Conservation (phyloP, 176 grass and related monocot genomes). For the Neostapfia colusana region DNA sequence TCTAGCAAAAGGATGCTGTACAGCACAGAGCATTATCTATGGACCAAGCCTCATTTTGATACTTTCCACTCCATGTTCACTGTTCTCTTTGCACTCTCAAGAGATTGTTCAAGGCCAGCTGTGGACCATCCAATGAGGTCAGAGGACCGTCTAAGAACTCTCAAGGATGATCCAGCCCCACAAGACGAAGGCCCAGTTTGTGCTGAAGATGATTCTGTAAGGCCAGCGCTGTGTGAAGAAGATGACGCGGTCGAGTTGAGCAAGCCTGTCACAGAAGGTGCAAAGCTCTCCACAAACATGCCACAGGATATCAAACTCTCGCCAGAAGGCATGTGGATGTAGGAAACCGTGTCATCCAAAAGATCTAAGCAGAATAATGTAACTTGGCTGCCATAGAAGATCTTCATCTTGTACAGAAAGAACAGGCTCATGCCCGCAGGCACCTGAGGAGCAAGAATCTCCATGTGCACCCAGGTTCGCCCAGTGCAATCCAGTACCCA, state of each 20-base stretch:
- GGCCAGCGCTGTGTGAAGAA: neutral
- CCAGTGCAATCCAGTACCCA: constrained; percentile 26
- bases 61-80: constrained; percentile 42
- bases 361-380: constrained; percentile 40
- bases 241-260: constrained; percentile 17
- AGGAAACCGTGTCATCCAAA: constrained; percentile 29
- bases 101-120: constrained; percentile 6
- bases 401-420: constrained; percentile 43
- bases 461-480: constrained; percentile 30
- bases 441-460: neutral
- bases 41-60: neutral
- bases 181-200: too few species aligned
- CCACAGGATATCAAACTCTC: constrained; percentile 43
- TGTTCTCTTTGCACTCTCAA: constrained; percentile 24
- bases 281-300: constrained; percentile 53
- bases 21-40: constrained; percentile 3
- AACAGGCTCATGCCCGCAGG: constrained; percentile 29
- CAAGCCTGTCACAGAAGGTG: constrained; percentile 26
- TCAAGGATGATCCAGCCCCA: neutral
- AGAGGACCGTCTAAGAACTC: neutral
- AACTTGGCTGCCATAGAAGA: constrained; percentile 40
- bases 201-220: too few species aligned
- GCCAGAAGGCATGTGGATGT: constrained; percentile 35
- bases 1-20: constrained; percentile 20
- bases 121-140: constrained; percentile 21